Percentiles rank a stretch among this genome's conserved stretches.
Evolutionary conservation across 2,329 filamentous ascomycete species (phyloP).

Genomic region (Coccinonectria pachysandricola): DNA sequence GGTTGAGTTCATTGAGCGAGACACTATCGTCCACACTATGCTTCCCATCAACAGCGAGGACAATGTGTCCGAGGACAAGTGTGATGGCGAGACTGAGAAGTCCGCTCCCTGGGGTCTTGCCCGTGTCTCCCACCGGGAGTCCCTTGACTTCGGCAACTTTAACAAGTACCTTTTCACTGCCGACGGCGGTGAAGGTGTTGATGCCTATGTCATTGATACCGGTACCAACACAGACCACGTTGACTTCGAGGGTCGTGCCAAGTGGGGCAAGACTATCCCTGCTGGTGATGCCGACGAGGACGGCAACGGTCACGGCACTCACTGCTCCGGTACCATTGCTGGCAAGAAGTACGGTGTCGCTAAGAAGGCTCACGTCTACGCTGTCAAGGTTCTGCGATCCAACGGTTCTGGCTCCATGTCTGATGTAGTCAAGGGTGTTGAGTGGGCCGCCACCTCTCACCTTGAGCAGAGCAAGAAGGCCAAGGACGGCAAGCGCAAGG

Average conservation of each 20-base stretch:
- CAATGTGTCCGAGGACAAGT: constrained; percentile 28
- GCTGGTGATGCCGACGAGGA: constrained; percentile 73
- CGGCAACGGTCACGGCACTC: constrained; percentile 96
- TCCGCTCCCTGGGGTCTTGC: constrained; percentile 97
- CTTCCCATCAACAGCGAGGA: constrained; percentile 33
- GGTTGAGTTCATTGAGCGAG: constrained; percentile 95
- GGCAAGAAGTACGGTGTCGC: constrained; percentile 99
- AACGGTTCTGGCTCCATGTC: constrained; percentile 98
- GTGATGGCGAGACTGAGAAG: constrained; percentile 63
- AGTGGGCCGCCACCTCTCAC: constrained; percentile 81
- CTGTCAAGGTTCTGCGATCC: constrained; percentile 95
- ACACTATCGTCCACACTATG: constrained; percentile 84
- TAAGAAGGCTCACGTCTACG: constrained; percentile 95
- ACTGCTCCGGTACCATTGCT: constrained; percentile 96
- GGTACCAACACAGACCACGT: constrained; percentile 90
- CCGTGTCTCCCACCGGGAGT: constrained; percentile 89
- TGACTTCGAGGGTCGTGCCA: constrained; percentile 91
- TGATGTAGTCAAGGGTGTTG: constrained; percentile 96
- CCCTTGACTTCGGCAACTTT: constrained; percentile 80
- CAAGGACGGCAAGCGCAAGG: constrained; percentile 84
- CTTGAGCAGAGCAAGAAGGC: constrained; percentile 62
- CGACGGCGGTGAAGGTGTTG: constrained; percentile 91
- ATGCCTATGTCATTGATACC: constrained; percentile 97
- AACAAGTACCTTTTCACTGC: constrained; percentile 95
- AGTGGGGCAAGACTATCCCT: constrained; percentile 96